Conservation (phyloP, 2,329 filamentous ascomycete species). For the Aspergillus unguis region DNA sequence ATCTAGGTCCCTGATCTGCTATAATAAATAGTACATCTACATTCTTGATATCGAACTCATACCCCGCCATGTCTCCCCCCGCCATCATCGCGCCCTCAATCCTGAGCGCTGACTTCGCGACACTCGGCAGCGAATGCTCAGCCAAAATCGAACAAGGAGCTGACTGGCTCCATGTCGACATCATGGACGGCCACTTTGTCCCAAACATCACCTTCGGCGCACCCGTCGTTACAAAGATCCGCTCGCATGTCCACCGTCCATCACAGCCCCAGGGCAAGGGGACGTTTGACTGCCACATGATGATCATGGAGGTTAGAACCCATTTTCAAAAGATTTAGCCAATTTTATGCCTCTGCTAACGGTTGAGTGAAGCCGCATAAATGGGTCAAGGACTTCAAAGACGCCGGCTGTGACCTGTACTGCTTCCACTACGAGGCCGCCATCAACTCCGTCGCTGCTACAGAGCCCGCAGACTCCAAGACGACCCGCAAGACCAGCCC, state of each 20-base stretch:
- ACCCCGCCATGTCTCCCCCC: conserved; percentile 69
- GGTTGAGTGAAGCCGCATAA: conserved; percentile 70
- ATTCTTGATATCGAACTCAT: no score
- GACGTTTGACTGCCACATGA: conserved; percentile 99
- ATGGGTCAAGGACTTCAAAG: conserved; percentile 95
- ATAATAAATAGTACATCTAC: no score
- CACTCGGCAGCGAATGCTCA: conserved; percentile 80
- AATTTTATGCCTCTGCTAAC: background rate
- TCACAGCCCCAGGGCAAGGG: conserved; percentile 69
- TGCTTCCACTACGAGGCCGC: conserved; percentile 99
- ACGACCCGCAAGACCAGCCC: conserved; percentile 71
- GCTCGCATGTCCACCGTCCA: conserved; percentile 76
- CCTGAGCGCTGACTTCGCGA: conserved; percentile 90
- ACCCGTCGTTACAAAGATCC: conserved; percentile 91
- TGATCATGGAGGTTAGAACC: conserved; percentile 82
- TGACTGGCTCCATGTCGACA: conserved; percentile 94
- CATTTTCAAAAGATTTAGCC: background rate
- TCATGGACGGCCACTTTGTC: conserved; percentile 98
- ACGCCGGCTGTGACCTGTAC: conserved; percentile 95
- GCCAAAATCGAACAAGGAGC: conserved; percentile 81
- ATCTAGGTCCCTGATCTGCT: no score
- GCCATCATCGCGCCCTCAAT: conserved; percentile 99
- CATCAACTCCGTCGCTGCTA: conserved; percentile 74
- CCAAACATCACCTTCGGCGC: conserved; percentile 97
- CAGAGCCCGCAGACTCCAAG: conserved; percentile 66